These are phyloP conservation scores for Moricandia moricandioides DNA, from an alignment of 345 rosid species.

Conservation along the genomic window DNA sequence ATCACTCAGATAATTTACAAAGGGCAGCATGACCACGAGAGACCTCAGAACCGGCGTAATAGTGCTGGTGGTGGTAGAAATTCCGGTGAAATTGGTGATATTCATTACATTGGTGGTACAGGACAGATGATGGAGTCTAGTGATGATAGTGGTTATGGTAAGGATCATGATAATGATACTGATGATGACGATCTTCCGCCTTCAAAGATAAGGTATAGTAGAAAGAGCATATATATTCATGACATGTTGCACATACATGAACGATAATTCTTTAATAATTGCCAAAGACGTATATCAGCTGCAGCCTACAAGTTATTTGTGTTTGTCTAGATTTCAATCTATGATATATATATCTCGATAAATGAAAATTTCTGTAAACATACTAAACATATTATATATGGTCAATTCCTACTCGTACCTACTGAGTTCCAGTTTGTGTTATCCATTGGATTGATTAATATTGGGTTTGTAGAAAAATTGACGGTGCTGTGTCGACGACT, in stretches of 20 bases:
- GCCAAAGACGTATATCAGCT: not conserved
- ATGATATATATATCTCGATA: not conserved
- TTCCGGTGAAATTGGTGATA: constrained; percentile 25
- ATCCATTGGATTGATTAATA: not conserved
- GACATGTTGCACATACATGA: not conserved
- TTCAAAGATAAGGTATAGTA: constrained; percentile 64
- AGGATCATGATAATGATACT: constrained; percentile 45
- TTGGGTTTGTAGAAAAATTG: constrained; percentile 50
- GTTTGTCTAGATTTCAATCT: not conserved
- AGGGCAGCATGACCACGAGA: constrained; percentile 89
- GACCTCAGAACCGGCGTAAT: constrained; percentile 66
- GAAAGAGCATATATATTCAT: not conserved
- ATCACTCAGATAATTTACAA: constrained; percentile 90
- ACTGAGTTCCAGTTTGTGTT: not conserved
- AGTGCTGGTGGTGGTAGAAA: constrained; percentile 46
- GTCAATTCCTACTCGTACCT: not conserved
- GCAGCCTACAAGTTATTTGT: not conserved
- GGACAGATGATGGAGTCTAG: constrained; percentile 33
- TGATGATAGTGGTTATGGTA: constrained; percentile 40
- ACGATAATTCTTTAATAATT: not conserved
- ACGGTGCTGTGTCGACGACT: constrained; percentile 49
- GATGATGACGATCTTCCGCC: constrained; percentile 54
- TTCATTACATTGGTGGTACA: constrained; percentile 29
- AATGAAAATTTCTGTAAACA: not conserved
- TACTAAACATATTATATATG: not conserved